These are phyloP conservation scores for Omphalotus olearius DNA, from an alignment of 1,284 basidiomycete genomes.

Conservation along the genomic window DNA sequence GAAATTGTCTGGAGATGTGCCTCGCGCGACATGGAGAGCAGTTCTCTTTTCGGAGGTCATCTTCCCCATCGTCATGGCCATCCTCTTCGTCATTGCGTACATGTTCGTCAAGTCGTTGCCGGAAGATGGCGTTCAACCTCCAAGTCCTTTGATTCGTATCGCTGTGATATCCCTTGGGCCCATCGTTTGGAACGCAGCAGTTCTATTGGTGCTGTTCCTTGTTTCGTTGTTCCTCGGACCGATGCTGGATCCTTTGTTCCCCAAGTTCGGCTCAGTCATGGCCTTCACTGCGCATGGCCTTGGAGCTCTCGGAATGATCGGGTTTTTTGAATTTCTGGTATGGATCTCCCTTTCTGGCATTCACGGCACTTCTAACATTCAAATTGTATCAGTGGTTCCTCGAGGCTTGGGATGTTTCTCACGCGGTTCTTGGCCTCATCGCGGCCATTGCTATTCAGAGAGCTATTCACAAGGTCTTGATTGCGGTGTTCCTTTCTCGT, in stretches of 20 bases:
- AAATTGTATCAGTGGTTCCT: constrained; percentile 75
- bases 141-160: constrained; percentile 84
- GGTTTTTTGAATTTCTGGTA: constrained; percentile 93
- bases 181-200: constrained; percentile 91
- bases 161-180: constrained; percentile 93
- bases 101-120: constrained; percentile 88
- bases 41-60: constrained; percentile 87
- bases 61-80: constrained; percentile 79
- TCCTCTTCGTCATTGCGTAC: constrained; percentile 85
- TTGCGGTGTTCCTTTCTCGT: constrained; percentile 87
- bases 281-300: constrained; percentile 83
- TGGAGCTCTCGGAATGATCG: constrained; percentile 81
- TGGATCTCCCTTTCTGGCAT: constrained; percentile 27
- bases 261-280: constrained; percentile 86
- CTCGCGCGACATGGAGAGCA: constrained; percentile 86
- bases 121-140: constrained; percentile 62
- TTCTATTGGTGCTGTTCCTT: constrained; percentile 85
- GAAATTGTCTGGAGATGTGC: constrained; percentile 88
- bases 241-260: constrained; percentile 79
- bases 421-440: constrained; percentile 88
- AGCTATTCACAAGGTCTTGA: constrained; percentile 87
- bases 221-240: constrained; percentile 92
- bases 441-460: constrained; percentile 86
- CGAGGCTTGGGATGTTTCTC: constrained; percentile 88
- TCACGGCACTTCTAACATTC: constrained; percentile 1